Base-by-base conservation (phyloP, 2,329 filamentous ascomycete genomes). In the Botrytis tulipae region DNA sequence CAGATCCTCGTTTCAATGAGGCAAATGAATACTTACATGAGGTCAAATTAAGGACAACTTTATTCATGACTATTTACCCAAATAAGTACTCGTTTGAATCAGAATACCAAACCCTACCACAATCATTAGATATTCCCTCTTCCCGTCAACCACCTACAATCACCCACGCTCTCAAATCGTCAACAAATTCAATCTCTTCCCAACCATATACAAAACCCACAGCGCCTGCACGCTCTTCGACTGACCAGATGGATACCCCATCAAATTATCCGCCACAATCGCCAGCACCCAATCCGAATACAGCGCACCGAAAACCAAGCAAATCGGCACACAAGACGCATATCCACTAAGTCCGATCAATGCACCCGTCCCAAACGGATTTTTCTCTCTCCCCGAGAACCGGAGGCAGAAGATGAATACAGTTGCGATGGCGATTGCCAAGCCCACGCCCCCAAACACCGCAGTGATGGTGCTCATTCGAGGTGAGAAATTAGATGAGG, bases 271-370 rank as follows among this genome's bases (percentile, higher is more conserved):
- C 25, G 35, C 25, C 61, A 6, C 61, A 65, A 65, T 42, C 1
- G 61, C 61, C 61, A 65, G 1, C 25, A 44, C n/a, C 40, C 61
- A 65, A 65, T 65, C 61, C 9, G 61, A 65, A 44, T 65, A 65
- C 61, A 65, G 40, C 25, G 61, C 61, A 0, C 37, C 61, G 4
- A 65, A 65, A 10, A 44, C 35, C 25, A 65, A 20, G 44, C 61
- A 65, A 10, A 25, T 6, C 5, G 18, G 46, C 9, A 63, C 4
- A 10, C 9, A 63, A 14, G 22, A 16, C 40, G 6, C 18, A 51
- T 25, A 51, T 12, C 46, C 46, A 48, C 46, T 25, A 48, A 25
- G 20, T 25, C 22, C 48, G 22, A 25, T 25, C 48, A 51, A n/a
- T 51, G 10, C 22, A n/a, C 48, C 48, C 10, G 48, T 3, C 2